A percentile compares a stretch with the other conserved stretches of the same genome.
Evolutionary conservation across 164 flowering plant species (phyloP).

Genomic region (Litsea cubeba): DNA sequence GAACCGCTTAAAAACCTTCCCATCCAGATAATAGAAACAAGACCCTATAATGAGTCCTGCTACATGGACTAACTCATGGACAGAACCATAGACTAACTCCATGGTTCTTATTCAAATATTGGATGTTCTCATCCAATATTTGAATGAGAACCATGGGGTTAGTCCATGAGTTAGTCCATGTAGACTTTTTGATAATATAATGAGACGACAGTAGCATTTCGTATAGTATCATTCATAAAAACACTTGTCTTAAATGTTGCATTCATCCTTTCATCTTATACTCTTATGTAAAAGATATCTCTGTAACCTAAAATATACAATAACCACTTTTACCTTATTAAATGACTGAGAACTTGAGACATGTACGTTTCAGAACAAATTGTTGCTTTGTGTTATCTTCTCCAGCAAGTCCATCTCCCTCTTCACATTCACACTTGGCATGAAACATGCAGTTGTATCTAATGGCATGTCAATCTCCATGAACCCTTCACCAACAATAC

Average conservation of each 20-base stretch:
- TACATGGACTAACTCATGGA: too few species aligned
- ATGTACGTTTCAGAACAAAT: background rate
- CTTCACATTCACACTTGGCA: conserved; percentile 31
- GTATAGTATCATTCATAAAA: too few species aligned
- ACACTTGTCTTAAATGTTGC: background rate
- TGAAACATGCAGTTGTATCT: conserved; percentile 14
- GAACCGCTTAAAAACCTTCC: too few species aligned
- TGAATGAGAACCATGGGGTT: too few species aligned
- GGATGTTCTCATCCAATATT: too few species aligned
- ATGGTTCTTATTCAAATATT: too few species aligned
- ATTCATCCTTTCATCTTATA: background rate
- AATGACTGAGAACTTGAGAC: background rate
- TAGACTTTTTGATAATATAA: too few species aligned
- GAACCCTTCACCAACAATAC: conserved; percentile 11
- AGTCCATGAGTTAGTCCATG: too few species aligned
- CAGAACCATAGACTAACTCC: too few species aligned
- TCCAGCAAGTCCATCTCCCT: conserved; percentile 57
- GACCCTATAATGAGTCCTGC: too few species aligned
- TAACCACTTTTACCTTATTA: background rate
- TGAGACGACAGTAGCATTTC: too few species aligned
- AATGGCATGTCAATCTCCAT: conserved; percentile 16
- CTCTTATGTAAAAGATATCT: background rate
- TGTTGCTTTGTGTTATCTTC: conserved; percentile 39
- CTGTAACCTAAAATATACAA: background rate
- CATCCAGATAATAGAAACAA: too few species aligned